phyloP scores from a whole-genome alignment of 2,329 filamentous ascomycete genomes.

The Xylariaceae sp. region DNA sequence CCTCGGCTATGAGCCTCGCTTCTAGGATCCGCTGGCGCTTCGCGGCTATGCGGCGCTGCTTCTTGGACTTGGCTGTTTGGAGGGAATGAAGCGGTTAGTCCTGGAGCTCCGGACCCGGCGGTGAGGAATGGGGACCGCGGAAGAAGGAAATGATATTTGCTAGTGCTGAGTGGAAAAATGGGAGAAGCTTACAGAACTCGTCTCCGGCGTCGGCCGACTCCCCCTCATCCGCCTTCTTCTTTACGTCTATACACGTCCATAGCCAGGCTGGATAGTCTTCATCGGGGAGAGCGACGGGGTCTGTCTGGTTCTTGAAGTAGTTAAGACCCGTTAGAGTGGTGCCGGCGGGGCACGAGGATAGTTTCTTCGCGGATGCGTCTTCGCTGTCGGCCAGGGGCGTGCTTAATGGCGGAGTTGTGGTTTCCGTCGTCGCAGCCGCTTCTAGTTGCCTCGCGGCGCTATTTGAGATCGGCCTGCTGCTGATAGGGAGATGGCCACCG shows the following conservation, averaged over 20 bases:
- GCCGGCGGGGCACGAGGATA: constrained; percentile 60
- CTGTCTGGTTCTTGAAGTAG: constrained; percentile 67
- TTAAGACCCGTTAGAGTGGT: constrained; percentile 70
- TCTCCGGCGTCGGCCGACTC: constrained; percentile 60
- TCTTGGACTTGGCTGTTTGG: constrained; percentile 72
- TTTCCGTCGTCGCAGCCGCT: constrained; percentile 33
- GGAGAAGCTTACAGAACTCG: constrained; percentile 64
- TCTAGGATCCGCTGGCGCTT: constrained; percentile 58
- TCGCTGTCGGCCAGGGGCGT: constrained; percentile 28
- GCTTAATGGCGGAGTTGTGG: constrained; percentile 28
- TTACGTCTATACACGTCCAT: constrained; percentile 65
- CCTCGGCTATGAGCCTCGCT: constrained; percentile 57
- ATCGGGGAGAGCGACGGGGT: constrained; percentile 71
- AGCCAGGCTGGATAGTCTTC: constrained; percentile 77
- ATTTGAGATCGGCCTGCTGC: constrained; percentile 37
- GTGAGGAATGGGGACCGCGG: not conserved
- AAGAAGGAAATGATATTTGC: not conserved
- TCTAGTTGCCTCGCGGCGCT: constrained; percentile 32
- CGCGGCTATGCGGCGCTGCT: constrained; percentile 67
- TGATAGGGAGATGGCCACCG: constrained; percentile 23
- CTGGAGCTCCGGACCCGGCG: not conserved
- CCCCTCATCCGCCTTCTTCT: constrained; percentile 49
- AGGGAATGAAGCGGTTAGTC: constrained; percentile 6
- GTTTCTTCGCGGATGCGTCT: constrained; percentile 18
- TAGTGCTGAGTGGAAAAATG: not conserved